A percentile compares a stretch with the other conserved stretches of the same genome.
phyloP scores from a whole-genome alignment of 2,329 filamentous ascomycete genomes.

The Cucurbitaria berberidis region DNA sequence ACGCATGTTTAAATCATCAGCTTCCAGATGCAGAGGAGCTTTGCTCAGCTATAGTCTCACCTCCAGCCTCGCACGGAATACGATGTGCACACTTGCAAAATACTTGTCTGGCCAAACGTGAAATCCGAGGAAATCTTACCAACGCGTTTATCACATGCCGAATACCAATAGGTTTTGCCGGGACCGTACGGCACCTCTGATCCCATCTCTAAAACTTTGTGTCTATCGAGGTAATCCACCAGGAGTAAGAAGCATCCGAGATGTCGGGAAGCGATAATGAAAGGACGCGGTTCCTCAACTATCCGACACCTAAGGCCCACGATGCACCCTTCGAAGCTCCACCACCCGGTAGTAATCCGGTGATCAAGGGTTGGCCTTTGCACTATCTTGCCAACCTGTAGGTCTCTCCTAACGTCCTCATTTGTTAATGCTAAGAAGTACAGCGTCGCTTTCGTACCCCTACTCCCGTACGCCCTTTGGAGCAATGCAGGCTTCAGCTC shows the following conservation, averaged over 20 bases:
- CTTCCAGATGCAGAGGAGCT: background rate
- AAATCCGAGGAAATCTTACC: background rate
- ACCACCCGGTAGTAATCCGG: conserved; percentile 65
- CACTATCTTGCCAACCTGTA: conserved; percentile 68
- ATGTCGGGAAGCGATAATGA: conserved; percentile 30
- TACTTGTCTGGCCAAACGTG: too few species aligned
- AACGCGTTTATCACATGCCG: background rate
- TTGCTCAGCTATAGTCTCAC: background rate
- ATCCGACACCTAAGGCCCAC: conserved; percentile 40
- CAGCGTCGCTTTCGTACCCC: conserved; percentile 66
- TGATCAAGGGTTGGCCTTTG: conserved; percentile 70
- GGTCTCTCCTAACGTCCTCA: conserved; percentile 28
- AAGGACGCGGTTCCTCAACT: conserved; percentile 40
- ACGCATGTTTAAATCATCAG: background rate
- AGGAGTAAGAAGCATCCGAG: conserved; percentile 9
- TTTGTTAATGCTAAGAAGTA: conserved; percentile 14
- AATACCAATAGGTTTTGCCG: background rate
- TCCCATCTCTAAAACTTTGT: background rate
- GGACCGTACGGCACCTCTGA: background rate
- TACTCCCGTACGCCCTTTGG: conserved; percentile 72
- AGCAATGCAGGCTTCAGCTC: conserved; percentile 70
- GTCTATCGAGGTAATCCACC: background rate
- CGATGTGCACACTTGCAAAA: background rate
- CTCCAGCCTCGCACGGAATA: background rate
- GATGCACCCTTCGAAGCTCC: conserved; percentile 45